A percentile compares a stretch with the other conserved stretches of the same genome.
These are phyloP conservation scores for Erythrophleum fordii DNA, from an alignment of 306 rosid species.

Conservation along the genomic window DNA sequence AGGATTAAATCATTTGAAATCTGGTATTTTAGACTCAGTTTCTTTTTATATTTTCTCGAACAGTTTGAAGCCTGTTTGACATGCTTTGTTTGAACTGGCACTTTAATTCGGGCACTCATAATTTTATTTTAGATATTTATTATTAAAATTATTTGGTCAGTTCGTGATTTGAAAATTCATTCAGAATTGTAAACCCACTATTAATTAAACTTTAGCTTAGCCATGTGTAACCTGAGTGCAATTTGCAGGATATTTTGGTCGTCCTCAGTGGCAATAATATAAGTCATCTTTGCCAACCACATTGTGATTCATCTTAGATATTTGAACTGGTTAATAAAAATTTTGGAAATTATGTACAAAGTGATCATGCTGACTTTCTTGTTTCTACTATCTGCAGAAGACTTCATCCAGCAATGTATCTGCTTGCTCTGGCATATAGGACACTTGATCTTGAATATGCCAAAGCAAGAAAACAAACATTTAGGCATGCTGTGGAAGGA, in stretches of 20 bases:
- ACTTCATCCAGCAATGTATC: slow-evolving; percentile 95
- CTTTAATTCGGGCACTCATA: slow-evolving; percentile 1
- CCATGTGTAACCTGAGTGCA: not conserved
- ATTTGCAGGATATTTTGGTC: not conserved
- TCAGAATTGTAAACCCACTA: slow-evolving; percentile 5
- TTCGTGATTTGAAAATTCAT: slow-evolving; percentile 10
- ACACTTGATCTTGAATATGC: slow-evolving; percentile 91
- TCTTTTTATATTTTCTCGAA: slow-evolving; percentile 27
- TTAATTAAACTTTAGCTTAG: not conserved
- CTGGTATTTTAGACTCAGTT: slow-evolving; percentile 2
- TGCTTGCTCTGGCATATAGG: slow-evolving; percentile 89
- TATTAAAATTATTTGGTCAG: not conserved
- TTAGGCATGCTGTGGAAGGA: slow-evolving; percentile 54
- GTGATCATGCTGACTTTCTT: slow-evolving; percentile 38
- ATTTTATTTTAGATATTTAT: slow-evolving; percentile 13
- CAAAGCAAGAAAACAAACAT: slow-evolving; percentile 61
- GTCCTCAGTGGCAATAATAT: slow-evolving; percentile 1
- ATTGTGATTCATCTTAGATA: slow-evolving; percentile 14
- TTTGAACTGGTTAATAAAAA: slow-evolving; percentile 8
- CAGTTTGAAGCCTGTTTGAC: slow-evolving; percentile 24
- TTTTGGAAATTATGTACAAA: slow-evolving; percentile 23
- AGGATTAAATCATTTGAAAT: not conserved
- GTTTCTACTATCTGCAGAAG: slow-evolving; percentile 66
- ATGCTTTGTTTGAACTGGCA: not conserved
- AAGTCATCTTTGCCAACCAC: slow-evolving; percentile 18